These are phyloP conservation scores for Schwanniomyces yamadae DNA, from an alignment of 805 yeast genomes.

Conservation along the genomic window DNA sequence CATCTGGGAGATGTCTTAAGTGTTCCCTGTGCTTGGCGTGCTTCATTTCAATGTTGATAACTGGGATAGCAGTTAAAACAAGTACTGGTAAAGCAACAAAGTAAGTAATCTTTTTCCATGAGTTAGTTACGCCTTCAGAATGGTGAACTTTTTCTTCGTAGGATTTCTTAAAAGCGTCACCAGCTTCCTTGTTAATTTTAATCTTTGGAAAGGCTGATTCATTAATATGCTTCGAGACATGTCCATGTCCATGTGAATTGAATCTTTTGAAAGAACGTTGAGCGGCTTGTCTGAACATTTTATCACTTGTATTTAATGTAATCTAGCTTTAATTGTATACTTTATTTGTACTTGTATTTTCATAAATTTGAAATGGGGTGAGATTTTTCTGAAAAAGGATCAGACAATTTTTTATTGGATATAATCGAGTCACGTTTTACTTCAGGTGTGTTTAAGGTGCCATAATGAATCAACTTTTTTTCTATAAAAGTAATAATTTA, in stretches of 20 bases:
- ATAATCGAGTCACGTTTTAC: neutral
- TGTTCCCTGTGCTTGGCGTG: conserved; percentile 91
- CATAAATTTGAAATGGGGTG: conserved; percentile 16
- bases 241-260: conserved; percentile 41
- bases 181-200: conserved; percentile 57
- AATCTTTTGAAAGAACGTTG: conserved; percentile 41
- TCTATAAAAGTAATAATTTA: neutral
- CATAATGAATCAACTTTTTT: neutral
- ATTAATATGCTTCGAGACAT: conserved; percentile 40
- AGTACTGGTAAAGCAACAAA: conserved; percentile 83
- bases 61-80: conserved; percentile 72
- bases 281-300: conserved; percentile 36
- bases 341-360: neutral
- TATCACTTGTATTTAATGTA: conserved; percentile 2
- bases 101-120: conserved; percentile 85
- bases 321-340: conserved; percentile 1
- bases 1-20: conserved; percentile 70
- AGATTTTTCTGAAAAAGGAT: conserved; percentile 9
- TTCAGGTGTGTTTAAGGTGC: neutral
- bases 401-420: conserved; percentile 12
- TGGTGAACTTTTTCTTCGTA: conserved; percentile 71
- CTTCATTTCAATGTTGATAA: conserved; percentile 76
- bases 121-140: conserved; percentile 68
- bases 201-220: conserved; percentile 38
- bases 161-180: conserved; percentile 63